These are phyloP conservation scores for Hortiboletus flavorubellus DNA, from an alignment of 768 basidiomycete genomes.

Conservation along the genomic window DNA sequence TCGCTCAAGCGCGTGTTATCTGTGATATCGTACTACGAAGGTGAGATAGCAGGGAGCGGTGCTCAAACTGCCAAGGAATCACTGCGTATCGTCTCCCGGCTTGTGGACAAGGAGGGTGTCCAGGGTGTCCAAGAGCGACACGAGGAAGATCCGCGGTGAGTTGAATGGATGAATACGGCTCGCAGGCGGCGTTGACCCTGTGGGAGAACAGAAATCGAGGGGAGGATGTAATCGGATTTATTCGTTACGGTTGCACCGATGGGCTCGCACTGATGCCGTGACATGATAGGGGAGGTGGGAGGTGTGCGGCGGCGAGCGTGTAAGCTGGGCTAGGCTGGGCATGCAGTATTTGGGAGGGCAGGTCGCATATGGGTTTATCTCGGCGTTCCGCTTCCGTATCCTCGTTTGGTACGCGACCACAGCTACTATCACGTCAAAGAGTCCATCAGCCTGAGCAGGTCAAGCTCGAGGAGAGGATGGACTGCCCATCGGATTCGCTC, in stretches of 20 bases:
- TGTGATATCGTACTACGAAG: conserved; percentile 51
- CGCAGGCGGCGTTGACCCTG: conserved; percentile 20
- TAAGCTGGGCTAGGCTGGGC: conserved; percentile 9
- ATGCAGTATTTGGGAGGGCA: conserved; percentile 28
- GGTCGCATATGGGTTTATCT: conserved; percentile 10
- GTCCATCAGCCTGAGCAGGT: background rate
- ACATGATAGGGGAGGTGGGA: conserved; percentile 11
- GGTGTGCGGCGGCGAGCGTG: conserved; percentile 7
- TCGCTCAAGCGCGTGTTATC: conserved; percentile 42
- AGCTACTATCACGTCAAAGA: background rate
- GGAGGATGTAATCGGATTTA: conserved; percentile 52
- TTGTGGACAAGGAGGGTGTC: conserved; percentile 62
- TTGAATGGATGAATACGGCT: conserved; percentile 10
- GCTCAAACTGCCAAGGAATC: conserved; percentile 51
- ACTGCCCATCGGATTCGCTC: background rate
- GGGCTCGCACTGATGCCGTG: conserved; percentile 53
- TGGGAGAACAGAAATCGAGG: conserved; percentile 35
- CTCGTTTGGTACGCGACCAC: conserved; percentile 15
- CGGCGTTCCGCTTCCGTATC: conserved; percentile 26
- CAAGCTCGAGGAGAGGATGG: background rate
- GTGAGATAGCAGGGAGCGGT: conserved; percentile 43
- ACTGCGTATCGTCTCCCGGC: conserved; percentile 53
- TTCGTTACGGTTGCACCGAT: conserved; percentile 53
- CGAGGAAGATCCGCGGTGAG: conserved; percentile 45
- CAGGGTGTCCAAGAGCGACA: conserved; percentile 35